Percentiles rank a stretch among this genome's conserved stretches.
phyloP scores from a whole-genome alignment of 306 rosid genomes.

The Bauhinia variegata region DNA sequence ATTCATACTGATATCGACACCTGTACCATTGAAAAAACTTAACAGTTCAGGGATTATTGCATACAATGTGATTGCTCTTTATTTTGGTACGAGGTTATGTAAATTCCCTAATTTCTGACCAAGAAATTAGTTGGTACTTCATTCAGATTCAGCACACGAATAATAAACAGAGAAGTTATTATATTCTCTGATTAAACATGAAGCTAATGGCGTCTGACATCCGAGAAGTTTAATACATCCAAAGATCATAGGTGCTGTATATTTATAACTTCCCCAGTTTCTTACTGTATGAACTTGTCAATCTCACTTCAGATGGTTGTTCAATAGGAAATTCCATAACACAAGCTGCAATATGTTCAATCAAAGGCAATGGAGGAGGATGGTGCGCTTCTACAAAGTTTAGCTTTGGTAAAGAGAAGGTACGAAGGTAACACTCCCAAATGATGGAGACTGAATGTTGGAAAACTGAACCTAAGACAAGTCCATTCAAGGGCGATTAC shows the following conservation, averaged over 20 bases:
- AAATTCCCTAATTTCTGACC: not conserved
- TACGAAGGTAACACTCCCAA: not conserved
- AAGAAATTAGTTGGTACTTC: slow-evolving; percentile 4
- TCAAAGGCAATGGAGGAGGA: slow-evolving; percentile 9
- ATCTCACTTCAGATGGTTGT: slow-evolving; percentile 6
- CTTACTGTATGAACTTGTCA: not conserved
- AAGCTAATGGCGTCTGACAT: not conserved
- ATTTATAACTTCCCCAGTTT: not conserved
- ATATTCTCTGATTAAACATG: slow-evolving; percentile 7
- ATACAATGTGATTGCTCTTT: slow-evolving; percentile 28
- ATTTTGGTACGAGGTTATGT: slow-evolving; percentile 1
- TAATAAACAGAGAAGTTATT: no score
- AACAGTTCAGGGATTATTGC: slow-evolving; percentile 37
- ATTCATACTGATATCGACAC: slow-evolving; percentile 79
- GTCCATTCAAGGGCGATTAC: not conserved
- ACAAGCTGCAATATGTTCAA: slow-evolving; percentile 4
- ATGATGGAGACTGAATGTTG: not conserved
- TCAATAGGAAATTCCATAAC: slow-evolving; percentile 1
- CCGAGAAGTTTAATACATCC: not conserved
- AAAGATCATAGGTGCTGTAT: not conserved
- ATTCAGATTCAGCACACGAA: not conserved
- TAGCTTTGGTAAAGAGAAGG: slow-evolving; percentile 6
- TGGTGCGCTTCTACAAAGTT: slow-evolving; percentile 7
- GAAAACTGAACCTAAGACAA: not conserved
- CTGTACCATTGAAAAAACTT: slow-evolving; percentile 51